phyloP scores from a whole-genome alignment of 768 basidiomycete species.

The Kwoniella pini region DNA sequence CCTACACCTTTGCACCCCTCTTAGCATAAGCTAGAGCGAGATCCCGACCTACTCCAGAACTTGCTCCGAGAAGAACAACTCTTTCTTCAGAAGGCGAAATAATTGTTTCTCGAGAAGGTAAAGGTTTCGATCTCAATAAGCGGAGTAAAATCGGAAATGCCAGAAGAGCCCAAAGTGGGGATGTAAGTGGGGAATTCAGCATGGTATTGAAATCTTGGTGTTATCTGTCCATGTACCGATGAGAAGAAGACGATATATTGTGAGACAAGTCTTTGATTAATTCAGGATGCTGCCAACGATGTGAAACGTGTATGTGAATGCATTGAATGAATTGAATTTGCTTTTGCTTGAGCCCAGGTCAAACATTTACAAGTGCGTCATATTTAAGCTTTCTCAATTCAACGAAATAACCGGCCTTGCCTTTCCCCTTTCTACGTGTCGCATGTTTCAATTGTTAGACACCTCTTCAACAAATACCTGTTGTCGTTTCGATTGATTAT shows the following conservation, averaged over 20 bases:
- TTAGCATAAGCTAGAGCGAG: slow-evolving; percentile 70
- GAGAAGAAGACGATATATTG: too few species aligned
- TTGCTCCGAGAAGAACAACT: slow-evolving; percentile 78
- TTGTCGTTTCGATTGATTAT: too few species aligned
- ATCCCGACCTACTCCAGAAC: slow-evolving; percentile 75
- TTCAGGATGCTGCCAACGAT: too few species aligned
- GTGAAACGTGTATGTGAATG: too few species aligned
- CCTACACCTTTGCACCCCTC: slow-evolving; percentile 64
- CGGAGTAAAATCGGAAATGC: slow-evolving; percentile 27
- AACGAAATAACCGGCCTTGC: neutral
- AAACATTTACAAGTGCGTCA: too few species aligned
- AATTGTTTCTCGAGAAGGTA: slow-evolving; percentile 32
- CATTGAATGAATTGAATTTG: too few species aligned
- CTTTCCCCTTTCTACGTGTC: neutral
- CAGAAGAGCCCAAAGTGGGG: slow-evolving; percentile 24
- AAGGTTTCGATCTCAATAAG: slow-evolving; percentile 21
- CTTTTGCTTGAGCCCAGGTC: too few species aligned
- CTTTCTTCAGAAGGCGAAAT: slow-evolving; percentile 61
- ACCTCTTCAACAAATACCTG: too few species aligned
- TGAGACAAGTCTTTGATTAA: too few species aligned
- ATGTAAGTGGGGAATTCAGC: neutral
- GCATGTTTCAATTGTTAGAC: too few species aligned
- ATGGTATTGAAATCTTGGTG: neutral
- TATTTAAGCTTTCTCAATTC: too few species aligned
- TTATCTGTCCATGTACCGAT: too few species aligned